Percentiles rank a stretch among this genome's conserved stretches.
Conservation (phyloP, 495 filamentous ascomycete genomes). For the Penicillium steckii region DNA sequence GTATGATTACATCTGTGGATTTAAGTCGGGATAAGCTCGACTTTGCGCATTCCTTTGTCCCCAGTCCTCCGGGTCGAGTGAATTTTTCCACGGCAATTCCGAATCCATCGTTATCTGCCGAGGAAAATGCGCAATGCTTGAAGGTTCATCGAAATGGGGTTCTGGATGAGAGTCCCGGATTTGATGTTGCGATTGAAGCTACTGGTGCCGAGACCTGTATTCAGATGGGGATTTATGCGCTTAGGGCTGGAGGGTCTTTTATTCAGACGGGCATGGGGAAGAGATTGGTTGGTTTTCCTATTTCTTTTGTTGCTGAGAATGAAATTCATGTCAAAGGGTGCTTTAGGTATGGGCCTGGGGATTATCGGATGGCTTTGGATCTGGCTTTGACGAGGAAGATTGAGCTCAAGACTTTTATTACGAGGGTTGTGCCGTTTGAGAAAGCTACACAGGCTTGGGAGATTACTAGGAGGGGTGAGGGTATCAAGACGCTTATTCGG, state of each 20-base stretch:
- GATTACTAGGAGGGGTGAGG: constrained; percentile 70
- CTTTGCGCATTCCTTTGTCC: constrained; percentile 67
- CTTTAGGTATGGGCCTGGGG: constrained; percentile 80
- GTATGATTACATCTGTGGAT: constrained; percentile 72
- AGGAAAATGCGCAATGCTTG: constrained; percentile 35
- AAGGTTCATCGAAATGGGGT: constrained; percentile 4
- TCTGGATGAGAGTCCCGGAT: constrained; percentile 42
- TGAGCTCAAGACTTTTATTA: constrained; percentile 69
- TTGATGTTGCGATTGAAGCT: constrained; percentile 81
- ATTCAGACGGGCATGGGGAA: constrained; percentile 86
- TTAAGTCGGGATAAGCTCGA: constrained; percentile 66
- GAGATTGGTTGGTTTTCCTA: constrained; percentile 75
- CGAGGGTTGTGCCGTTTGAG: constrained; percentile 65
- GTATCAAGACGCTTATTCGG: constrained; percentile 82
- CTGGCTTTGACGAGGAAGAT: constrained; percentile 63
- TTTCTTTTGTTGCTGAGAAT: constrained; percentile 75
- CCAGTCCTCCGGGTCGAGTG: constrained; percentile 40
- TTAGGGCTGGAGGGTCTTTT: constrained; percentile 72
- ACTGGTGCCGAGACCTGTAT: constrained; percentile 77
- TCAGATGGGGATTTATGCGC: constrained; percentile 67
- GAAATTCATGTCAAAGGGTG: constrained; percentile 78
- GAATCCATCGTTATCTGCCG: constrained; percentile 13
- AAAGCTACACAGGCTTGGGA: constrained; percentile 77
- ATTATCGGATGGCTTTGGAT: constrained; percentile 75
- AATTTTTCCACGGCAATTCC: constrained; percentile 26